Evolutionary conservation across 139 green algal species (phyloP).

Genomic region (Coccomyxa sp.): DNA sequence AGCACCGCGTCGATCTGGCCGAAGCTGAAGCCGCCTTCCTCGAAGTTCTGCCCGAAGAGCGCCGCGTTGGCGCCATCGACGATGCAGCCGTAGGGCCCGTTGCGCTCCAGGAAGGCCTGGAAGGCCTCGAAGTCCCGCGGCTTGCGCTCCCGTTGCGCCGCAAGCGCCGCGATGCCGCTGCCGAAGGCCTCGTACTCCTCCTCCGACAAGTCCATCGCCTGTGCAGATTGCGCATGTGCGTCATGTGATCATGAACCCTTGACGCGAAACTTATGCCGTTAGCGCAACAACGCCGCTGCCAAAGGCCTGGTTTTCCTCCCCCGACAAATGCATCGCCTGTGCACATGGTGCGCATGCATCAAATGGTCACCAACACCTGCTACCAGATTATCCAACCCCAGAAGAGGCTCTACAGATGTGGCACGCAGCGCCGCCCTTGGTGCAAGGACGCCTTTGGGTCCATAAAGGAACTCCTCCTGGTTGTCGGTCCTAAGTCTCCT

Average conservation of each 20-base stretch:
- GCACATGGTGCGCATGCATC: no score
- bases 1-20: slow-evolving; percentile 54
- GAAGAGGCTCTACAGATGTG: no score
- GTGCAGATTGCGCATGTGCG: slow-evolving; percentile 11
- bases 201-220: slow-evolving; percentile 50
- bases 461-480: no score
- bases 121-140: slow-evolving; percentile 53
- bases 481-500: not conserved
- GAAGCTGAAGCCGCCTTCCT: slow-evolving; percentile 66
- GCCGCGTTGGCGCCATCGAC: slow-evolving; percentile 88
- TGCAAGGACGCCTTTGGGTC: no score
- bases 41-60: slow-evolving; percentile 77
- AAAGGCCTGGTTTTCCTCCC: not conserved
- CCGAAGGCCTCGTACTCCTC: slow-evolving; percentile 60
- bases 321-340: no score
- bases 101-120: slow-evolving; percentile 45
- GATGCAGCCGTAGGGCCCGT: slow-evolving; percentile 68
- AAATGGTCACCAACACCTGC: no score
- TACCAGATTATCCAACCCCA: no score
- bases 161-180: slow-evolving; percentile 47
- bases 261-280: not conserved
- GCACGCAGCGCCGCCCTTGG: no score
- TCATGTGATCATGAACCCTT: not conserved
- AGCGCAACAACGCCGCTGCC: not conserved
- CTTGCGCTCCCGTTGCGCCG: slow-evolving; percentile 25